phyloP scores from a whole-genome alignment of 345 rosid genomes.

The Cardamine resedifolia region DNA sequence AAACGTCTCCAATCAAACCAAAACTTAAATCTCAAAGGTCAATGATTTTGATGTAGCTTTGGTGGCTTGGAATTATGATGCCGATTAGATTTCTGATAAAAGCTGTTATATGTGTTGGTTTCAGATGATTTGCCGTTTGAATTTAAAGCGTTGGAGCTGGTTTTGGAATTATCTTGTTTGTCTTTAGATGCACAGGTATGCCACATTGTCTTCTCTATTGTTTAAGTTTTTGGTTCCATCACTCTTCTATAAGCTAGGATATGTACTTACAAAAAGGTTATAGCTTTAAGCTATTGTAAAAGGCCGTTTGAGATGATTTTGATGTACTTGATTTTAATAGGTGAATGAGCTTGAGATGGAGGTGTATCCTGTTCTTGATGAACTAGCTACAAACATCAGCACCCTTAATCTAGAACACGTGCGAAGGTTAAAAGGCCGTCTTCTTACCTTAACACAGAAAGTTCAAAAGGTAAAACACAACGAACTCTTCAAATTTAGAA shows the following conservation, averaged over 20 bases:
- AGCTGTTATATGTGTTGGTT: slow-evolving; percentile 31
- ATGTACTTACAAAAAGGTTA: background rate
- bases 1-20: slow-evolving; percentile 71
- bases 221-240: background rate
- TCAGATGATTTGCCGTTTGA: slow-evolving; percentile 98
- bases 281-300: slow-evolving; percentile 13
- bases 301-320: too few relatives aligned
- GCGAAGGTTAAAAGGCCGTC: slow-evolving; percentile 87
- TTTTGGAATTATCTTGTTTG: slow-evolving; percentile 85
- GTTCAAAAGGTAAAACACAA: slow-evolving; percentile 78
- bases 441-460: slow-evolving; percentile 83
- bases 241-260: background rate
- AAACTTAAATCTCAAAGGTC: slow-evolving; percentile 57
- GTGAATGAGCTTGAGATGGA: slow-evolving; percentile 87
- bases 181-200: slow-evolving; percentile 89
- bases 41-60: background rate
- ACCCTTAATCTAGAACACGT: slow-evolving; percentile 88
- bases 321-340: slow-evolving; percentile 46
- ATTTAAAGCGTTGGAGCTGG: slow-evolving; percentile 88
- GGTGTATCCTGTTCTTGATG: slow-evolving; percentile 87
- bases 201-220: background rate
- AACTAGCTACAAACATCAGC: slow-evolving; percentile 75
- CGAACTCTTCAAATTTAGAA: background rate
- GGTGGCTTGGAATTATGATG: background rate
- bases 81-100: slow-evolving; percentile 24